A percentile compares a stretch with the other conserved stretches of the same genome.
Conservation (phyloP, 768 basidiomycete genomes). For the Pulveroboletus sp. region DNA sequence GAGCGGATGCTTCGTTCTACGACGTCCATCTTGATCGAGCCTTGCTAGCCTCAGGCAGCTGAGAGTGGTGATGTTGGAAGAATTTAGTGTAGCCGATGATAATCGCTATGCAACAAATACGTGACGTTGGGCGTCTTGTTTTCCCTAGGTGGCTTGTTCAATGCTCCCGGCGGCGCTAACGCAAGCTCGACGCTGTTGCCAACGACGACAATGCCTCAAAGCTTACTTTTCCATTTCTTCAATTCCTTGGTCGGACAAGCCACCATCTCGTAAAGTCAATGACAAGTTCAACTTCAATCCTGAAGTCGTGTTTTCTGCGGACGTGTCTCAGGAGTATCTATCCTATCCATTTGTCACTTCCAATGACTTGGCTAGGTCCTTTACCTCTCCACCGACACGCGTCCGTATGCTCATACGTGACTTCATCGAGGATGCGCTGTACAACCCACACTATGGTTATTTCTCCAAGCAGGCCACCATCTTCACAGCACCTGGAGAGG, state of each 20-base stretch:
- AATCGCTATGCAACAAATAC: background rate
- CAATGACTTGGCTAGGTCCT: conserved; percentile 54
- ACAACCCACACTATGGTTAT: conserved; percentile 98
- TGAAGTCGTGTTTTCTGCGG: conserved; percentile 51
- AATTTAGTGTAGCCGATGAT: conserved; percentile 3
- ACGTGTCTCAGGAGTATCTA: conserved; percentile 43
- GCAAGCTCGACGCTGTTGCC: conserved; percentile 17
- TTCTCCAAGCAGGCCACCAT: conserved; percentile 93
- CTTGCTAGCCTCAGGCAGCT: background rate
- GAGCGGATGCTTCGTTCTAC: conserved; percentile 60
- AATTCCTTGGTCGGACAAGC: conserved; percentile 10
- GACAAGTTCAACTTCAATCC: conserved; percentile 83
- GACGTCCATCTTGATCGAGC: conserved; percentile 34
- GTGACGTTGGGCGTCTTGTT: conserved; percentile 1
- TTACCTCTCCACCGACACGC: conserved; percentile 60
- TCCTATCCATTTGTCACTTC: conserved; percentile 64
- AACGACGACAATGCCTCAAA: conserved; percentile 22
- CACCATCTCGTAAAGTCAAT: conserved; percentile 11
- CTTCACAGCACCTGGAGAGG: conserved; percentile 57
- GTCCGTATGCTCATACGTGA: conserved; percentile 96
- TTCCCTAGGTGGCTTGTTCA: conserved; percentile 1
- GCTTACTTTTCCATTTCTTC: conserved; percentile 25
- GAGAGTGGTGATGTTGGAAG: background rate
- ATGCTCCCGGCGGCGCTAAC: conserved; percentile 24
- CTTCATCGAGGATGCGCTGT: conserved; percentile 94